These are phyloP conservation scores for Erodium trifolium DNA, from an alignment of 441 rosid genomes.

Conservation along the genomic window DNA sequence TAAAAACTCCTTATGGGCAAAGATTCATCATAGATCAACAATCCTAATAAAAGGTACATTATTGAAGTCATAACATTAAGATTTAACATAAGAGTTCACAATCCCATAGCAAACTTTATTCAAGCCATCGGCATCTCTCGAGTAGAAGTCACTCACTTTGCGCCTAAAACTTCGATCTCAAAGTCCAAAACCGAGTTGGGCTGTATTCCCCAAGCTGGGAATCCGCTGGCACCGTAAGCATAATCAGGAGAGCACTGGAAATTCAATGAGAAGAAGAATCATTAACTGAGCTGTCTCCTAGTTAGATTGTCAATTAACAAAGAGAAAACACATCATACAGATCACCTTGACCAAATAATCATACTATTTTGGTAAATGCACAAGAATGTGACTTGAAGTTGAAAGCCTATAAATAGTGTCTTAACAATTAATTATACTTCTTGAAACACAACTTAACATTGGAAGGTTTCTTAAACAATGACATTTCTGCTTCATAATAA, in stretches of 20 bases:
- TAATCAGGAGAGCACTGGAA: constrained; percentile 87
- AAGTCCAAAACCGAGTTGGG: constrained; percentile 79
- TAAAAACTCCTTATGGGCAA: too few relatives aligned
- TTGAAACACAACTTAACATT: background rate
- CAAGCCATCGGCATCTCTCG: constrained; percentile 6
- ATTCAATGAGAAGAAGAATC: background rate
- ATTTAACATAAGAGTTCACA: constrained; percentile 3
- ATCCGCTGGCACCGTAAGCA: constrained; percentile 81
- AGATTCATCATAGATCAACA: too few relatives aligned
- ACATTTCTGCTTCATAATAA: background rate
- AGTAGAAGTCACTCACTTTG: constrained; percentile 28
- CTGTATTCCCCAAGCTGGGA: constrained; percentile 75
- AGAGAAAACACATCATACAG: too few relatives aligned
- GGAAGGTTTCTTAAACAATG: background rate
- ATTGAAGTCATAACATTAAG: too few relatives aligned
- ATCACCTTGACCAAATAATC: too few relatives aligned
- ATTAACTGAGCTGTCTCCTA: background rate
- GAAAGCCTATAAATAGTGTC: too few relatives aligned
- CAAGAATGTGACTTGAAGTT: too few relatives aligned
- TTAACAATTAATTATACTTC: too few relatives aligned
- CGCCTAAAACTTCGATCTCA: constrained; percentile 69
- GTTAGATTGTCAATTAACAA: background rate
- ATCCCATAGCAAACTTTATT: constrained; percentile 15
- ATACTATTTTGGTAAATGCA: too few relatives aligned
- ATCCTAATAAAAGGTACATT: too few relatives aligned